Evolutionary conservation across 2,329 filamentous ascomycete species (phyloP), one percentile per base, ranked within the genome.

Genomic region (Parascedosporium putredinis): DNA sequence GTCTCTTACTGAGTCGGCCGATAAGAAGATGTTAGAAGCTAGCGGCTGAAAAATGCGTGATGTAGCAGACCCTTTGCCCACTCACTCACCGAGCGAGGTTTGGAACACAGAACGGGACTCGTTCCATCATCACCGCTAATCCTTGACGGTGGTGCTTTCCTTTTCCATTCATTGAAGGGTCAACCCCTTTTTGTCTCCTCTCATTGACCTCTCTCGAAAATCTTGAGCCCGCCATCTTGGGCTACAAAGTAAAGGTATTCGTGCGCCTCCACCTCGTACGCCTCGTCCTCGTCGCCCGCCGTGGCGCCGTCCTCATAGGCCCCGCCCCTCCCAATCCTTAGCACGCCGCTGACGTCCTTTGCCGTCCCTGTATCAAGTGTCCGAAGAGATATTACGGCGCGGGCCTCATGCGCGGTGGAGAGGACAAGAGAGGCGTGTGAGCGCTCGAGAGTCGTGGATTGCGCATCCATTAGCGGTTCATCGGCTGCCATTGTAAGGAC

Each of bases 361-460:
- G 91, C 90, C n/a, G 83, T 82, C 1, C 91, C 91, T 0, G 89
- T 95, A 60, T 95, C 89, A 53, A 97, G 65, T 59, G 83, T 75
- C 48, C 90, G 74, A 51, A 93, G 68, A 53, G 86, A 79, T 58
- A 95, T 67, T 3, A 91, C 75, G 54, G 77, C 71, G n/a, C 78
- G 68, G 7, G 89, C 87, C 57, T 80, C 75, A 62, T 96, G 88
- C n/a, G 84, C 86, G 54, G 84, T 67, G 5, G 77, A 78, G 31
- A 89, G 71, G 18, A 85, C 67, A 52, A 95, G 78, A n/a, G 81
- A 75, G 1, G 86, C 79, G 57, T 88, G 81, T 52, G 83, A 76
- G 45, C 72, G 76, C 62, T 93, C 87, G 38, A 94, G 64, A 2
- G 76, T 74, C 9, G 85, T 86, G 16, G 69, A 62, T 55, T 77